These are phyloP conservation scores for Cornus suecica DNA, from an alignment of 148 eudicot species.

Conservation along the genomic window DNA sequence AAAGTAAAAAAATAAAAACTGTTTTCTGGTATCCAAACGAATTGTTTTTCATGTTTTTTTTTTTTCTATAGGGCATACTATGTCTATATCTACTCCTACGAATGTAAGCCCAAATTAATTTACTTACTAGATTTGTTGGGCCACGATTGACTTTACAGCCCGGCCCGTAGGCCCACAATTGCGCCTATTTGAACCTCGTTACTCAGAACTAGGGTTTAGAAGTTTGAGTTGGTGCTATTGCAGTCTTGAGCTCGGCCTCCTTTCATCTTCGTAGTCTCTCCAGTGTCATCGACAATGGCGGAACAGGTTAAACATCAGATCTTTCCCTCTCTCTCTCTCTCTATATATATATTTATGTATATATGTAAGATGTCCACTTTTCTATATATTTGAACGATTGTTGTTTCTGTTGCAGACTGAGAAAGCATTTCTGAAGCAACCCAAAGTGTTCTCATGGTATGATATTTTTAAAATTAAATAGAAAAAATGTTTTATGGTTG, in stretches of 20 bases:
- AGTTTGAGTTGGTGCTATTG: neutral
- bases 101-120: too few relatives aligned
- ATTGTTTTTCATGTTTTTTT: too few relatives aligned
- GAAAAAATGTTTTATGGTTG: neutral
- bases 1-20: too few relatives aligned
- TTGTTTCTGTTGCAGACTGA: constrained; percentile 21
- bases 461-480: neutral
- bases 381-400: neutral
- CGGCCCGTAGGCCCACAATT: neutral
- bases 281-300: constrained; percentile 14
- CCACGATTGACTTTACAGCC: neutral
- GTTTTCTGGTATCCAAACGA: too few relatives aligned
- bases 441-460: constrained; percentile 20
- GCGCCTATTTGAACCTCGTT: neutral
- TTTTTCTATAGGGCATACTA: too few relatives aligned
- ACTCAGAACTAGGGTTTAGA: neutral
- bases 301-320: constrained; percentile 11
- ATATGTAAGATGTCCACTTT: neutral
- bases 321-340: neutral
- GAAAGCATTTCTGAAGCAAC: constrained; percentile 37
- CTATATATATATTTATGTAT: neutral
- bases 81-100: too few relatives aligned
- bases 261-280: constrained; percentile 1
- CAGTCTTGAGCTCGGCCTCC: neutral
- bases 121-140: too few relatives aligned